Conservation (phyloP, 2,329 filamentous ascomycete species). For the Trichoderma arundinaceum region DNA sequence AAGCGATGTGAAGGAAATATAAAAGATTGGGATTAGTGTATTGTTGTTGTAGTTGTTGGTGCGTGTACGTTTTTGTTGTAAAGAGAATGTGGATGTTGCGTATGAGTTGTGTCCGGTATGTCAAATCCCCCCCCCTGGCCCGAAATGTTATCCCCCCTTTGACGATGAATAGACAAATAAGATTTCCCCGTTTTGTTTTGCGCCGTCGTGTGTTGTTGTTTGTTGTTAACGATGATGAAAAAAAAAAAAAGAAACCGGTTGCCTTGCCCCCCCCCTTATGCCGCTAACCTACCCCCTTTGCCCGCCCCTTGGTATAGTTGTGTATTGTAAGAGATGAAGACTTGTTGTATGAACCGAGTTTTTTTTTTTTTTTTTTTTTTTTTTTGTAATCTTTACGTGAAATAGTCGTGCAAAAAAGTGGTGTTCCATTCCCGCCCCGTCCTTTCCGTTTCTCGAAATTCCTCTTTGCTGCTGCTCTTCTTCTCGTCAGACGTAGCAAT, state of each 20-base stretch:
- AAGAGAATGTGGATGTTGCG: neutral
- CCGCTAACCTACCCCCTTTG: too few species aligned
- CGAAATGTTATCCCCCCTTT: too few species aligned
- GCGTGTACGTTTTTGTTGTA: neutral
- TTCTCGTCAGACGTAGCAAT: neutral
- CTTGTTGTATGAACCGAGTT: too few species aligned
- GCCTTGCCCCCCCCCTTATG: too few species aligned
- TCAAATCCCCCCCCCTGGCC: neutral
- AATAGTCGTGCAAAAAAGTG: slow-evolving; percentile 16
- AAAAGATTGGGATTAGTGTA: neutral
- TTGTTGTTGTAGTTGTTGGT: too few species aligned
- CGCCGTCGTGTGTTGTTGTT: slow-evolving; percentile 2
- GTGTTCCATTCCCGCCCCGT: neutral
- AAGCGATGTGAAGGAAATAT: neutral
- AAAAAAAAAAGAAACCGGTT: too few species aligned
- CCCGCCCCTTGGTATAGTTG: too few species aligned
- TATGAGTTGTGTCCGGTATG: neutral
- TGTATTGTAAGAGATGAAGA: too few species aligned
- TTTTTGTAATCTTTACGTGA: neutral
- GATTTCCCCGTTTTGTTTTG: neutral
- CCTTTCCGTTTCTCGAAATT: neutral
- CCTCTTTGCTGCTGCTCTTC: neutral
- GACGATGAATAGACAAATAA: too few species aligned
- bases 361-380: too few species aligned
- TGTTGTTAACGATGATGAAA: neutral